phyloP scores from a whole-genome alignment of 306 rosid genomes.

The Ormosia semicastrata region DNA sequence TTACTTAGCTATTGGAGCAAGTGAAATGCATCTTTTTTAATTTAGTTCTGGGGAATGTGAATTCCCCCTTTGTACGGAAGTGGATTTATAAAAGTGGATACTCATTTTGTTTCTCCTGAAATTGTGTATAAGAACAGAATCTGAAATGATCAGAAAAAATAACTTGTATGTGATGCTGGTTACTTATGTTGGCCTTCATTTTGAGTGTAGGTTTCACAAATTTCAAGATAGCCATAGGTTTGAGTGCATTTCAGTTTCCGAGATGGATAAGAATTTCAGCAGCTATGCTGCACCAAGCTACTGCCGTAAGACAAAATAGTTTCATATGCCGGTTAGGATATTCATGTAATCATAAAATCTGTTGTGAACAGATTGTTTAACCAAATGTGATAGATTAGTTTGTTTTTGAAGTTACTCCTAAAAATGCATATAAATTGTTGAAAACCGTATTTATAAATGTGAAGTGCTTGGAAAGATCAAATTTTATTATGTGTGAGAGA shows the following conservation, averaged over 20 bases:
- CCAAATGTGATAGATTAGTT: neutral
- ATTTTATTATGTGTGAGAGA: neutral
- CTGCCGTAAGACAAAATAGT: neutral
- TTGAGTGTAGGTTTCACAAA: neutral
- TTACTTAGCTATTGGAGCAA: conserved; percentile 43
- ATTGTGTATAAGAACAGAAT: conserved; percentile 51
- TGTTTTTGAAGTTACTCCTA: neutral
- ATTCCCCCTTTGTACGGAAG: conserved; percentile 38
- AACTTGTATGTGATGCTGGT: conserved; percentile 18
- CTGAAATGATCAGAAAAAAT: conserved; percentile 34
- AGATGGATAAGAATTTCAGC: neutral
- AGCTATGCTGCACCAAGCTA: neutral
- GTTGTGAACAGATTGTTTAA: neutral
- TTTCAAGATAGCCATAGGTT: neutral
- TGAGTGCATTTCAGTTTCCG: neutral
- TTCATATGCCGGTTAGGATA: neutral
- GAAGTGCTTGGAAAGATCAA: conserved; percentile 1
- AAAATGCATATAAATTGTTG: neutral
- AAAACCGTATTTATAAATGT: neutral
- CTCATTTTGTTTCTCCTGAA: conserved; percentile 40
- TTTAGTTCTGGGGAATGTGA: conserved; percentile 43
- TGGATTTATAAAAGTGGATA: conserved; percentile 34
- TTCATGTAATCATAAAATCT: neutral
- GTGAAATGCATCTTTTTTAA: conserved; percentile 35
- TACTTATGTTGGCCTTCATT: conserved; percentile 6